Evolutionary conservation across 495 filamentous ascomycete species (phyloP).

Genomic region (Penicillium salamii): DNA sequence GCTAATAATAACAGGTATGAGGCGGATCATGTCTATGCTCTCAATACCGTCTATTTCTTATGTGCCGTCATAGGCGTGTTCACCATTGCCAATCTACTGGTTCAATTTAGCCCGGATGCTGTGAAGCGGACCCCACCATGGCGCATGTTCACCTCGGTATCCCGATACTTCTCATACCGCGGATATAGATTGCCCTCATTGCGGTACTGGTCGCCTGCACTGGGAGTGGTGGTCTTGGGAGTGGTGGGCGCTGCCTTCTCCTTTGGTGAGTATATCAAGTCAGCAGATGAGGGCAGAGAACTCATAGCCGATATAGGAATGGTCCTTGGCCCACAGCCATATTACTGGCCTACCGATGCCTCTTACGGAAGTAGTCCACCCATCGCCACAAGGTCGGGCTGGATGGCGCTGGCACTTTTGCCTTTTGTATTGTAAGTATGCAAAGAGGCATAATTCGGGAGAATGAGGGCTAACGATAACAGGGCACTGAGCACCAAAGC

Average conservation of each 20-base stretch:
- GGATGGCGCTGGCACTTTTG: conserved; percentile 49
- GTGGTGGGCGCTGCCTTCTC: conserved; percentile 21
- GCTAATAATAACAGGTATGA: conserved; percentile 39
- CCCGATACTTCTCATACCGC: conserved; percentile 24
- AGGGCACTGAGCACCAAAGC: conserved; percentile 33
- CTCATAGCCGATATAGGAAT: conserved; percentile 28
- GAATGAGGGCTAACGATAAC: not conserved
- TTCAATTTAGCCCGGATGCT: conserved; percentile 16
- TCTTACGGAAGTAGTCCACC: conserved; percentile 50
- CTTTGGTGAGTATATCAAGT: conserved; percentile 29
- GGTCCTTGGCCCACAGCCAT: conserved; percentile 50
- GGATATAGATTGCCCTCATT: conserved; percentile 16
- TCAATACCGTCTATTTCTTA: conserved; percentile 49
- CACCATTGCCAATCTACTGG: conserved; percentile 30
- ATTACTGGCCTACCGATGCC: conserved; percentile 57
- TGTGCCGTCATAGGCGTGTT: conserved; percentile 47
- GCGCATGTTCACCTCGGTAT: conserved; percentile 19
- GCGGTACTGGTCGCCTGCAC: conserved; percentile 24
- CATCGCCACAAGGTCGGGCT: conserved; percentile 50
- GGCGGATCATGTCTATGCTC: conserved; percentile 51
- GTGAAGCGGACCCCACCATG: conserved; percentile 23
- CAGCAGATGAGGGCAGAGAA: not conserved
- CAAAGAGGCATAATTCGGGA: conserved; percentile 1
- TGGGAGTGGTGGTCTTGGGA: conserved; percentile 22
- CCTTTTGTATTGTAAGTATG: conserved; percentile 49